Evolutionary conservation across 1,284 basidiomycete species (phyloP), one percentile per base, ranked within the genome.

Genomic region (Puccinia triticina): DNA sequence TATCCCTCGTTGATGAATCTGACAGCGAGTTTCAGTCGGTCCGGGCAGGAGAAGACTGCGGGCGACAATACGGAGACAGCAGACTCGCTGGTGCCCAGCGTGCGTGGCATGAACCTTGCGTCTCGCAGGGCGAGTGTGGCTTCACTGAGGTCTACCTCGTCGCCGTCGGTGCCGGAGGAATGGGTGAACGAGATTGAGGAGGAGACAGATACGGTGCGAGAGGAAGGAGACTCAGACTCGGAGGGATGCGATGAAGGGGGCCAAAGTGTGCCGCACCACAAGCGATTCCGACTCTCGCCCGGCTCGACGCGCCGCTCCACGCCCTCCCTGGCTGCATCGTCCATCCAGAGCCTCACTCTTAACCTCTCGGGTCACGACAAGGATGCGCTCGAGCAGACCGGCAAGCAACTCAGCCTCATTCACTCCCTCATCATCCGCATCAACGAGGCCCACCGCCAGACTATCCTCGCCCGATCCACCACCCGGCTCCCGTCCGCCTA

Each of bases 1-100:
- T 81, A 81, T 53, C 78, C 78, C 43, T 81, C 78, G 34, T 37
- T 81, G 55, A 73, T 32, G 50, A 73, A 81, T 34, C 53, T 81
- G 48, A 61, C 55, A 3, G 69, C 67, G 5, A 61, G 40, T 37
- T 64, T 81, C 55, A 34, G 26, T 14, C 78, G 69, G 57, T 10
- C 53, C 23, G 57, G 16, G 21, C 37, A 57, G 37, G 78, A 81
- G 3, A 55, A 55, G 53, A 14, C 40, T 21, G 2, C n/a, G 2
- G 26, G n/a, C 29, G 78, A 81, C 11, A 48, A 53, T 12, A 26
- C 40, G 23, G 78, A 71, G 48, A 64, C 78, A 11, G 78, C 78
- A 10, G 78, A 81, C 55, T 72, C 69, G 5, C 53, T 81, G 10
- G 67, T 71, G 55, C 53, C 55, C 23, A 61, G 53, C 46, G 78